A percentile compares a stretch with the other conserved stretches of the same genome.
phyloP scores from a whole-genome alignment of 2,329 filamentous ascomycete genomes.

The Aspergillus sp. region DNA sequence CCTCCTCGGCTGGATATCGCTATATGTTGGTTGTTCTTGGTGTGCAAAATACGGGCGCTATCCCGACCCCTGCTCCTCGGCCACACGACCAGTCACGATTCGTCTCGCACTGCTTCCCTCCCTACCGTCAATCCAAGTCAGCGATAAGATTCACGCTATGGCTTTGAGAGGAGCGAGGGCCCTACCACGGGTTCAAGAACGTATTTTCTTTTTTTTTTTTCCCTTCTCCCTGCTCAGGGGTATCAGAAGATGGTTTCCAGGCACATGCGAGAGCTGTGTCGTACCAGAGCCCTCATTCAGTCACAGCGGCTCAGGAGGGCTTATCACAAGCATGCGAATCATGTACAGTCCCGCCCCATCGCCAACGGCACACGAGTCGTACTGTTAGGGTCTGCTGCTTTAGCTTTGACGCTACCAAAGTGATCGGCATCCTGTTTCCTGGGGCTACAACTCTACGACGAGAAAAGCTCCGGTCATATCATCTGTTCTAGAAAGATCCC shows the following conservation, averaged over 20 bases:
- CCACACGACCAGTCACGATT: slow-evolving; percentile 5
- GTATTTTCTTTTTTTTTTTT: no score
- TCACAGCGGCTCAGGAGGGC: background rate
- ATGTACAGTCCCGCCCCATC: background rate
- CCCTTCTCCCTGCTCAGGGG: background rate
- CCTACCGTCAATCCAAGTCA: background rate
- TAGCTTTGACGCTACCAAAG: background rate
- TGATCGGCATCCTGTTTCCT: slow-evolving; percentile 5
- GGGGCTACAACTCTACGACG: slow-evolving; percentile 9
- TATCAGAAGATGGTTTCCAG: slow-evolving; percentile 5
- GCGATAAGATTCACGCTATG: background rate
- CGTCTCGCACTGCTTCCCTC: background rate
- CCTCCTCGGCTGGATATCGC: background rate
- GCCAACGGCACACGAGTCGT: background rate
- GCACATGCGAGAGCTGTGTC: slow-evolving; percentile 4
- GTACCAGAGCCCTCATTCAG: background rate
- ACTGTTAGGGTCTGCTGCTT: background rate
- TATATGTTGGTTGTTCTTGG: slow-evolving; percentile 3
- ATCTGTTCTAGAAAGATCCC: slow-evolving; percentile 14
- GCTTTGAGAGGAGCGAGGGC: background rate
- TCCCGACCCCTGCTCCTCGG: background rate
- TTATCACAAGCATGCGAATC: slow-evolving; percentile 2
- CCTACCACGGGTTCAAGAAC: no score
- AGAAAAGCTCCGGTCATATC: slow-evolving; percentile 4
- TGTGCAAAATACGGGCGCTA: background rate